Evolutionary conservation across 2,329 filamentous ascomycete genomes (phyloP).

Genomic region (Aureobasidium sp.): DNA sequence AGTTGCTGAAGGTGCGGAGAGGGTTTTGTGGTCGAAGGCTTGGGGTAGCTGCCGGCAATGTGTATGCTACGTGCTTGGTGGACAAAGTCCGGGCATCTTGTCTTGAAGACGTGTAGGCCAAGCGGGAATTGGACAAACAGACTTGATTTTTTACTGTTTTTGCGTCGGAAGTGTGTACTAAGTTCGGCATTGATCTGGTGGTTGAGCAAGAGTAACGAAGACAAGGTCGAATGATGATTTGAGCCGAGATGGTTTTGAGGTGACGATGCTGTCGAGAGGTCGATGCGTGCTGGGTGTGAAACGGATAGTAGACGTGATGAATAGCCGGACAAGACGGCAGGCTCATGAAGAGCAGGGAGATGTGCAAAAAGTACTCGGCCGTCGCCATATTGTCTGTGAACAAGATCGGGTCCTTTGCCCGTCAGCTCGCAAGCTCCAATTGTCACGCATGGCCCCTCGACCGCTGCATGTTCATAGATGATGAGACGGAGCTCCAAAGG

Average conservation of each 20-base stretch:
- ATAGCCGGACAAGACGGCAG: constrained; percentile 30
- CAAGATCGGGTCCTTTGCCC: constrained; percentile 27
- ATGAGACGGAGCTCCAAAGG: constrained; percentile 37
- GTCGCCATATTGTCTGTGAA: constrained; percentile 25
- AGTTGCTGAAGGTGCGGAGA: constrained; percentile 27
- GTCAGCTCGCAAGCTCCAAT: constrained; percentile 33
- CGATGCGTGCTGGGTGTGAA: constrained; percentile 25
- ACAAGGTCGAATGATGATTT: constrained; percentile 11
- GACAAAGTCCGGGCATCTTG: constrained; percentile 33
- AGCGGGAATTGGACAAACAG: constrained; percentile 37
- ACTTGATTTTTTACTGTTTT: constrained; percentile 29
- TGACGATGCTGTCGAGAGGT: constrained; percentile 3
- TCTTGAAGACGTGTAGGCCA: constrained; percentile 35
- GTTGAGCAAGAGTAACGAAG: constrained; percentile 23
- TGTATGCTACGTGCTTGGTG: constrained; percentile 36
- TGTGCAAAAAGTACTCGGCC: constrained; percentile 28
- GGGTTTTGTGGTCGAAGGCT: constrained; percentile 19
- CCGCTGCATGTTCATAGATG: constrained; percentile 36
- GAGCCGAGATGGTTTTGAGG: constrained; percentile 14
- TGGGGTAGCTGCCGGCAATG: constrained; percentile 34
- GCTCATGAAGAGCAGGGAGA: constrained; percentile 33
- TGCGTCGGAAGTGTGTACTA: constrained; percentile 27
- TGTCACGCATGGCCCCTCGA: constrained; percentile 32
- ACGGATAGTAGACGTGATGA: constrained; percentile 30
- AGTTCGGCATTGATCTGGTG: constrained; percentile 32